These are phyloP conservation scores for Nelumbo lutea DNA, from an alignment of 164 flowering plant species.

Conservation along the genomic window DNA sequence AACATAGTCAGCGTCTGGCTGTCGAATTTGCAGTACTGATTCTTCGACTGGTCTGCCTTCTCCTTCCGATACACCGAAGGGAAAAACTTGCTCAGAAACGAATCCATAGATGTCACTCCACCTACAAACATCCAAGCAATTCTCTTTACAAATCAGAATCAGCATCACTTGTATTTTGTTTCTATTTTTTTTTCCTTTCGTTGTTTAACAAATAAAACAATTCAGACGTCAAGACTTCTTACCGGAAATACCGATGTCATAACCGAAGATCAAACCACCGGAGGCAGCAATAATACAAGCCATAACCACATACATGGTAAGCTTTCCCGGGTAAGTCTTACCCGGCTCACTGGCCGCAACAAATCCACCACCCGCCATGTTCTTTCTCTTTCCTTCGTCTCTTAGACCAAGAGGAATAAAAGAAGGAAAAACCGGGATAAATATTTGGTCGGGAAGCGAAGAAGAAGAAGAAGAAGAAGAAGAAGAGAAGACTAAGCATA, in stretches of 20 bases:
- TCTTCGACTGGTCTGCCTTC: slow-evolving; percentile 20
- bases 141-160: neutral
- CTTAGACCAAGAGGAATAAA: neutral
- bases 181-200: neutral
- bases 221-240: neutral
- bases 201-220: neutral
- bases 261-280: slow-evolving; percentile 77
- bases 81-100: slow-evolving; percentile 55
- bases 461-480: too few species aligned
- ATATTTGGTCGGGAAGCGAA: too few species aligned
- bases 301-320: slow-evolving; percentile 38
- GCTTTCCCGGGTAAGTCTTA: slow-evolving; percentile 49
- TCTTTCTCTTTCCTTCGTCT: neutral
- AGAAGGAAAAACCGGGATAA: too few species aligned
- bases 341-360: slow-evolving; percentile 13
- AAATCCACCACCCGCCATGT: slow-evolving; percentile 52
- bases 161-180: neutral
- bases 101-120: slow-evolving; percentile 64
- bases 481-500: too few species aligned
- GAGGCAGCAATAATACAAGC: slow-evolving; percentile 66
- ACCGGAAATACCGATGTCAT: slow-evolving; percentile 83
- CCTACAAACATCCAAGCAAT: slow-evolving; percentile 26
- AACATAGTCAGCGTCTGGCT: slow-evolving; percentile 52
- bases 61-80: slow-evolving; percentile 49
- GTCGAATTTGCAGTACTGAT: slow-evolving; percentile 67